phyloP scores from a whole-genome alignment of 164 flowering plant genomes.

The Amborella trichopoda region DNA sequence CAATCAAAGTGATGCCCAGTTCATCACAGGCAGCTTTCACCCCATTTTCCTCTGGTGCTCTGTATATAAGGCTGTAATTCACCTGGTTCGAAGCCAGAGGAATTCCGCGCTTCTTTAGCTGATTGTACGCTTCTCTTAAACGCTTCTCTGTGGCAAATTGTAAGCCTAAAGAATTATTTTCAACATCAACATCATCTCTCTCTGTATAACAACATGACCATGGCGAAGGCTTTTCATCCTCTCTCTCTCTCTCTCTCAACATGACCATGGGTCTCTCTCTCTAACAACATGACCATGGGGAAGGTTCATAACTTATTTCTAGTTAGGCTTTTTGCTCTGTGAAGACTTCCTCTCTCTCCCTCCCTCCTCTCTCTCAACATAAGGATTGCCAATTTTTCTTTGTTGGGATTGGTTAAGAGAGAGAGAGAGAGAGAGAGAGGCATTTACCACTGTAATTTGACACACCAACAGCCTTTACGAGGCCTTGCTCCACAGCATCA shows the following conservation, averaged over 20 bases:
- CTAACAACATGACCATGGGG: no score
- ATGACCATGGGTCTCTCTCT: no score
- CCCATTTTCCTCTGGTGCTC: slow-evolving; percentile 86
- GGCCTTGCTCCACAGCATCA: slow-evolving; percentile 95
- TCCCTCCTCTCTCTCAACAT: no score
- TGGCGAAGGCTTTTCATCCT: no score
- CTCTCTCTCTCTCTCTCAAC: no score
- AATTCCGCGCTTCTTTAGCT: slow-evolving; percentile 75
- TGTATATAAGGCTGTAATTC: slow-evolving; percentile 89
- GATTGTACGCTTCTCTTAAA: slow-evolving; percentile 68
- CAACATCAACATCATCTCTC: no score
- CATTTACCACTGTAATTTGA: slow-evolving; percentile 80
- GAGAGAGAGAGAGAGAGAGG: background rate
- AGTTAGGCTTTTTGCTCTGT: no score
- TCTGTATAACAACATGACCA: no score
- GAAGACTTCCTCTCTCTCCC: no score
- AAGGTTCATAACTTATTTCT: no score
- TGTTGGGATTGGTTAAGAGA: no score
- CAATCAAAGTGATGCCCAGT: slow-evolving; percentile 86
- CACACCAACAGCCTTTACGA: slow-evolving; percentile 97
- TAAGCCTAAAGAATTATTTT: background rate
- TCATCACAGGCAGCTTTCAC: slow-evolving; percentile 95
- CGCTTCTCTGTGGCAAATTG: slow-evolving; percentile 48
- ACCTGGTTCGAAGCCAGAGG: slow-evolving; percentile 97
- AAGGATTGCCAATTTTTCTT: no score